Evolutionary conservation across 2,329 filamentous ascomycete species (phyloP).

Genomic region (Aspergillus sp.): DNA sequence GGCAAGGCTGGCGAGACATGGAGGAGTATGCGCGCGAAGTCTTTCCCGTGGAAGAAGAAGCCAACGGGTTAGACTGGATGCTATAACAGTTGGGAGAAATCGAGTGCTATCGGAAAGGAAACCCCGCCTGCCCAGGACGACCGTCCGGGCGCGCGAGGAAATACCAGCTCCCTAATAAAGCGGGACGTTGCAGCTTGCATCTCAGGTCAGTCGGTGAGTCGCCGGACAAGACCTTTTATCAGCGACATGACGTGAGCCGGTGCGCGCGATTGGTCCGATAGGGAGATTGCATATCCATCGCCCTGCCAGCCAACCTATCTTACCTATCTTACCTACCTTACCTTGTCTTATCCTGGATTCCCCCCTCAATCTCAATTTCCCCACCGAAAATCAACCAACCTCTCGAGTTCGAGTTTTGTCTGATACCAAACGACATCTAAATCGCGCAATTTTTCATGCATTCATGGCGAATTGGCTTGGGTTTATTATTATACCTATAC

Average conservation of each 20-base stretch:
- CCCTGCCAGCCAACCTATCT: neutral
- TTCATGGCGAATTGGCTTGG: conserved; percentile 24
- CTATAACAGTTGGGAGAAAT: conserved; percentile 26
- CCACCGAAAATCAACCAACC: neutral
- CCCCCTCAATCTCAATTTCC: neutral
- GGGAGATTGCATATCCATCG: conserved; percentile 10
- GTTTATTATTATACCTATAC: conserved; percentile 4
- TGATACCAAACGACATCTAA: conserved; percentile 9
- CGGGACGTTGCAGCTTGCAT: neutral
- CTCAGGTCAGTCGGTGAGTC: conserved; percentile 12
- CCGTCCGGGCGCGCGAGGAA: neutral
- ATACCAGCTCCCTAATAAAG: neutral
- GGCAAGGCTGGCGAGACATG: conserved; percentile 86
- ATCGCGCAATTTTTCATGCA: conserved; percentile 20
- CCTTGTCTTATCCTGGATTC: neutral
- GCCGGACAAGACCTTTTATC: conserved; percentile 7
- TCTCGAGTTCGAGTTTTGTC: neutral
- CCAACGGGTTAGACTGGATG: conserved; percentile 96
- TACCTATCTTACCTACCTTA: neutral
- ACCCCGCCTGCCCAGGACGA: neutral
- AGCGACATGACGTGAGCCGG: conserved; percentile 5
- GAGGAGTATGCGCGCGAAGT: conserved; percentile 95
- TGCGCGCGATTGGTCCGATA: conserved; percentile 17
- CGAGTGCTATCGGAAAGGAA: neutral
- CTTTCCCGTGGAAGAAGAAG: conserved; percentile 90